phyloP scores from a whole-genome alignment of 306 rosid species.

The Rubus parviflorus region DNA sequence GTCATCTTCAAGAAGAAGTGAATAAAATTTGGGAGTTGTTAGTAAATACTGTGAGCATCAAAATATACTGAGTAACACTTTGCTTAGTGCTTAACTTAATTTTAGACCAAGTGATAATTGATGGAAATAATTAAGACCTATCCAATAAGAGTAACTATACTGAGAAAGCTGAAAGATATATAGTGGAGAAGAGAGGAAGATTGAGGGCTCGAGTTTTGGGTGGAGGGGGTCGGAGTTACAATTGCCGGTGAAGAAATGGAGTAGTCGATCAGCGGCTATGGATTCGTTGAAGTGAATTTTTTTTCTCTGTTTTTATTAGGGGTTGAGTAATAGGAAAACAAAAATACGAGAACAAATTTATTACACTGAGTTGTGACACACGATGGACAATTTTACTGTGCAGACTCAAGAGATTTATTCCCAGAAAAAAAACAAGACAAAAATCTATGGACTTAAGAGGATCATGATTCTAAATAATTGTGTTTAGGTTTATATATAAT shows the following conservation, averaged over 20 bases:
- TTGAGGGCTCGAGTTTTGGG: not conserved
- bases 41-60: no score
- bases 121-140: not conserved
- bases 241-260: not conserved
- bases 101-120: not conserved
- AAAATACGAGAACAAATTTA: no score
- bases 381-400: no score
- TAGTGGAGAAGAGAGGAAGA: not conserved
- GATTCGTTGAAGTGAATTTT: no score
- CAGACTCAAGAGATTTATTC: not conserved
- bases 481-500: not conserved
- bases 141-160: not conserved
- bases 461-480: not conserved
- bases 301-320: no score
- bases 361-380: no score
- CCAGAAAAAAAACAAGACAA: not conserved
- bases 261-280: no score
- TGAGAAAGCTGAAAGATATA: not conserved
- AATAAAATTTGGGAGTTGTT: not conserved
- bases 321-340: no score
- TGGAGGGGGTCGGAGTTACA: not conserved
- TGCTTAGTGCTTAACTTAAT: no score
- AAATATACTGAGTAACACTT: no score
- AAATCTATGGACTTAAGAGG: constrained; percentile 2
- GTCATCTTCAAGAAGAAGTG: no score